phyloP scores from a whole-genome alignment of 148 eudicot genomes.

The Chenopodium berlandieri region DNA sequence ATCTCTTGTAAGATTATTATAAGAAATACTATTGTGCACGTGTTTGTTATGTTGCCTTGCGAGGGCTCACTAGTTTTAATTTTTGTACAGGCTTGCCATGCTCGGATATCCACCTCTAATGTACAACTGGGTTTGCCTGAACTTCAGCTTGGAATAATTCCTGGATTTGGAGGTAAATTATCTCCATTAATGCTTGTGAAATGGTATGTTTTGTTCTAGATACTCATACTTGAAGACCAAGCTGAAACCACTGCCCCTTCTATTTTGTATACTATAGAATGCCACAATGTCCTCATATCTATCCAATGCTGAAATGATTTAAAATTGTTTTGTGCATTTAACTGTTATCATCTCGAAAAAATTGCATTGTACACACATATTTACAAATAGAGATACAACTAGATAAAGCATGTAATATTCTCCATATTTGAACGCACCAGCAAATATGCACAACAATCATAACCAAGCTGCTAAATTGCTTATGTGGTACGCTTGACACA shows the following conservation, averaged over 20 bases:
- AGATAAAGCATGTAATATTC: too few species aligned
- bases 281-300: neutral
- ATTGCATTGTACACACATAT: too few species aligned
- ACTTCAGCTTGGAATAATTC: constrained; percentile 90
- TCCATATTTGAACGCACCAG: too few species aligned
- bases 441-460: too few species aligned
- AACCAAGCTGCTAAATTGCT: too few species aligned
- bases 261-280: neutral
- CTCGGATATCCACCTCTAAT: constrained; percentile 79
- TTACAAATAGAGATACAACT: too few species aligned
- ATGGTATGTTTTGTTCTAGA: neutral
- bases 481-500: too few species aligned
- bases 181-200: neutral
- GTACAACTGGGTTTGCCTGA: constrained; percentile 97
- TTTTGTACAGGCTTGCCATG: constrained; percentile 75
- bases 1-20: neutral
- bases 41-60: neutral
- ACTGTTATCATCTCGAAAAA: too few species aligned
- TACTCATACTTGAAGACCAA: neutral
- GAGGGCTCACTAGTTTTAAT: neutral
- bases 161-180: constrained; percentile 92
- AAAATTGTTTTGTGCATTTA: too few species aligned
- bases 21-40: neutral
- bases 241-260: neutral
- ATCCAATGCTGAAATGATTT: neutral